Percentiles rank a stretch among this genome's conserved stretches.
Conservation (phyloP, 2,329 filamentous ascomycete genomes). For the Dryadomyces quercus-mongolicae region DNA sequence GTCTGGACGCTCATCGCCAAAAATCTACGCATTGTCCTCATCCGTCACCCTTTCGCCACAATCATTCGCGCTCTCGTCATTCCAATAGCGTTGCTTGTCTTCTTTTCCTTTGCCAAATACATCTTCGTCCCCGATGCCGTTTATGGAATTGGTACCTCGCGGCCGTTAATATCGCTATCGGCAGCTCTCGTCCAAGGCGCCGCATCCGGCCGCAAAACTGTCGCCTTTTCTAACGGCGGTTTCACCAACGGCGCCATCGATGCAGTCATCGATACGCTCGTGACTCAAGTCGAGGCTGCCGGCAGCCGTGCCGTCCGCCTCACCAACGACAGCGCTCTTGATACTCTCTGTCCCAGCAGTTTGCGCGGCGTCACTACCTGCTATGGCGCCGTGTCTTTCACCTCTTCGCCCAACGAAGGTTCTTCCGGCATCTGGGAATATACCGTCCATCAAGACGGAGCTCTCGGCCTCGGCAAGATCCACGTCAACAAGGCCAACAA, state of each 20-base stretch:
- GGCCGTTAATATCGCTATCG: slow-evolving; percentile 49
- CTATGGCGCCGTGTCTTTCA: slow-evolving; percentile 61
- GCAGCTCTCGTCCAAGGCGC: slow-evolving; percentile 48
- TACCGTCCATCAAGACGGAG: slow-evolving; percentile 64
- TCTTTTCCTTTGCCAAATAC: slow-evolving; percentile 63
- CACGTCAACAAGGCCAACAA: slow-evolving; percentile 54
- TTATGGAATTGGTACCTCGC: slow-evolving; percentile 57
- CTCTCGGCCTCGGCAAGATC: slow-evolving; percentile 52
- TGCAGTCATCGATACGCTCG: slow-evolving; percentile 52
- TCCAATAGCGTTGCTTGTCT: slow-evolving; percentile 44
- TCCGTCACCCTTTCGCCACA: slow-evolving; percentile 40
- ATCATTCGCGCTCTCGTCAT: slow-evolving; percentile 45
- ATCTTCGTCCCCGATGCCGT: slow-evolving; percentile 68
- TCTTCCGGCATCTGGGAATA: slow-evolving; percentile 67
- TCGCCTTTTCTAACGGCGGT: slow-evolving; percentile 72
- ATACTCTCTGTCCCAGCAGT: slow-evolving; percentile 41
- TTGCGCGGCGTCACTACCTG: slow-evolving; percentile 56
- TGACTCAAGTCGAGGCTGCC: slow-evolving; percentile 39
- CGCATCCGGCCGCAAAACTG: slow-evolving; percentile 46
- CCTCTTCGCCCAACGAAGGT: slow-evolving; percentile 63
- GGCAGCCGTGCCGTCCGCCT: slow-evolving; percentile 31
- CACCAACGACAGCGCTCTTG: slow-evolving; percentile 16
- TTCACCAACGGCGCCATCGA: slow-evolving; percentile 58
- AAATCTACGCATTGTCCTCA: slow-evolving; percentile 46
- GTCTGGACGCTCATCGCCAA: slow-evolving; percentile 49